Evolutionary conservation across 164 flowering plant genomes (phyloP), one percentile per base, ranked within the genome.

Genomic region (Houttuynia cordata): DNA sequence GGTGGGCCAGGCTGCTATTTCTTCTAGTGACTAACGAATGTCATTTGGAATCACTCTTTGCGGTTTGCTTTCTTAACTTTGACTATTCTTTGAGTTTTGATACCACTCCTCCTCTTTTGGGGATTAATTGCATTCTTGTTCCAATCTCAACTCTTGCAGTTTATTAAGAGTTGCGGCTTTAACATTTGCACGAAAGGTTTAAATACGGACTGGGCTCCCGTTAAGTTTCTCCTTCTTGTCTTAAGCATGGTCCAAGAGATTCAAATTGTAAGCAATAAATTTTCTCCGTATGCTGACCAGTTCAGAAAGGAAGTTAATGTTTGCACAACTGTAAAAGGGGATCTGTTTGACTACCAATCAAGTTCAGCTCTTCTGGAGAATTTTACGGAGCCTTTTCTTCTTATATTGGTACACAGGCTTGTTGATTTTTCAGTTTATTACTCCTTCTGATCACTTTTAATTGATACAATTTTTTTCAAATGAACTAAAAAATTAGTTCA

Each of bases 1-100:
- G 92, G 74, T 94, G 97, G 97, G 82, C 87, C 54, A 80, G 96
- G 69, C 70, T 84, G 63, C 73, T 86, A 61, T 86, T 94, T 71
- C 86, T 88, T 65, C 68, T 73, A 37, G 50, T 79, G 53, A 70
- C 75, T 51, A 79, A 76, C 64, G 85, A 79, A 51, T 54, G 78
- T 40, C 73, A 83, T 18, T 66, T 86, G n/a, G 71, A 67, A 55
- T 77, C 85, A 22, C 41, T 85, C 55, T 54, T 80, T 23, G 71
- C 8, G 89, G 98, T 90, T 61, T 57, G 75, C 51, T 39, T 58
- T 57, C 57, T 39, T 45, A 62, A 41, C 22, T 25, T 22, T 12
- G 18, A 34, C 4, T 12, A 37, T 30, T 7, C 9, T 22, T 54
- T 13, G 8, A 53, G 1, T 62, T 18, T 8, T 62, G 24, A 8